Percentiles rank a stretch among this genome's conserved stretches.
phyloP scores from a whole-genome alignment of 1,139 yeast species.

The Suhomyces ambrosiae region DNA sequence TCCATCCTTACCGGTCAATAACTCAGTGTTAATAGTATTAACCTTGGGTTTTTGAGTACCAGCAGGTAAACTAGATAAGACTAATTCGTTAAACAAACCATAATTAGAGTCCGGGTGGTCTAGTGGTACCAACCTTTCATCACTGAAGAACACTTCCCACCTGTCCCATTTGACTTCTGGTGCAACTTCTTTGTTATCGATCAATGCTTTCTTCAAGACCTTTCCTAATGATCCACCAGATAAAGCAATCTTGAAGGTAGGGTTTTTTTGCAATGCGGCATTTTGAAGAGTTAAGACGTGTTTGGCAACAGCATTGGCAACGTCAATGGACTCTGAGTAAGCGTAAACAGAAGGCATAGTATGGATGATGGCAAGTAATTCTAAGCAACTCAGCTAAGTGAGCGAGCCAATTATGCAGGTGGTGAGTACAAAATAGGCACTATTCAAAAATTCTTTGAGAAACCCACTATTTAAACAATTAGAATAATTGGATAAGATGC shows the following conservation, averaged over 20 bases:
- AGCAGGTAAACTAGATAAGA: conserved; percentile 47
- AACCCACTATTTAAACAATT: too few species aligned
- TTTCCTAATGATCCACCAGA: conserved; percentile 91
- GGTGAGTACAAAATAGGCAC: too few species aligned
- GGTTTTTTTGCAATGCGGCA: conserved; percentile 42
- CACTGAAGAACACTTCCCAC: conserved; percentile 97
- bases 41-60: conserved; percentile 43
- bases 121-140: conserved; percentile 92
- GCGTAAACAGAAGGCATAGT: conserved; percentile 49
- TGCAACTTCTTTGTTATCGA: conserved; percentile 54
- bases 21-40: conserved; percentile 51
- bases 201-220: conserved; percentile 69
- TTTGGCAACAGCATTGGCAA: conserved; percentile 60
- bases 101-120: conserved; percentile 72
- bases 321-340: conserved; percentile 54
- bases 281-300: conserved; percentile 59
- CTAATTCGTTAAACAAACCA: conserved; percentile 61
- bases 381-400: too few species aligned
- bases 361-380: background rate
- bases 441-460: too few species aligned
- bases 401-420: background rate
- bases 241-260: conserved; percentile 70
- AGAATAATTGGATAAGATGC: too few species aligned
- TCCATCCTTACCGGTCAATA: conserved; percentile 51
- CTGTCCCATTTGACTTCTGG: conserved; percentile 59